Percentiles rank a stretch among this genome's conserved stretches.
Conservation (phyloP, 2,329 filamentous ascomycete species). For the Fusarium longipes region DNA sequence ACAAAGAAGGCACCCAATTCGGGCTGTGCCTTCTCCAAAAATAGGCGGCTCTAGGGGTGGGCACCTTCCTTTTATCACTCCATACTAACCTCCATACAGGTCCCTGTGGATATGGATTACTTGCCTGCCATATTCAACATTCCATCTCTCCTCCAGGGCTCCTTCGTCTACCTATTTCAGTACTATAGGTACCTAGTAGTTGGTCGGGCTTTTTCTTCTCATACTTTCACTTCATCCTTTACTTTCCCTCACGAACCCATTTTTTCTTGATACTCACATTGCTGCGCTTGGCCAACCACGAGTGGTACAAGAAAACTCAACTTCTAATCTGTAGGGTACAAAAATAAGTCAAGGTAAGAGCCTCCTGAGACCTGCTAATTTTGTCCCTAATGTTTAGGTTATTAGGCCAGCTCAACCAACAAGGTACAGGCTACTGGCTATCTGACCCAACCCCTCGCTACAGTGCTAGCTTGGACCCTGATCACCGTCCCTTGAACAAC, state of each 20-base stretch:
- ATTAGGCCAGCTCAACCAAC: too few species aligned
- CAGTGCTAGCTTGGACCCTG: not conserved
- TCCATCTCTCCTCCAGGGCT: too few species aligned
- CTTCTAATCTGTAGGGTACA: too few species aligned
- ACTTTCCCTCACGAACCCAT: not conserved
- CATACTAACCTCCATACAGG: too few species aligned
- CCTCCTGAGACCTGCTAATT: too few species aligned
- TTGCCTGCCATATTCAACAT: not conserved
- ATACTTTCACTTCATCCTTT: not conserved
- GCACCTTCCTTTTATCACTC: not conserved
- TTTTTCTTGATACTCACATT: not conserved
- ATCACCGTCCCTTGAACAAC: conserved; percentile 9
- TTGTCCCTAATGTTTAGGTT: too few species aligned
- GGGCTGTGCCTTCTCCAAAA: not conserved
- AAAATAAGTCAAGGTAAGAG: too few species aligned
- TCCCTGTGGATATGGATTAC: too few species aligned
- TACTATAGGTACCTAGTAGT: too few species aligned
- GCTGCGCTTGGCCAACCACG: not conserved
- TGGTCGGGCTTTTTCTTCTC: not conserved
- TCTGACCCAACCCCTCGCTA: not conserved
- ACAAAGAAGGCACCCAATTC: not conserved
- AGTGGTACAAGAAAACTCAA: too few species aligned
- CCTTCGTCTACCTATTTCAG: too few species aligned
- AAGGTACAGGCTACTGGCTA: too few species aligned
- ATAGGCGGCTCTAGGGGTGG: not conserved